Base-by-base conservation (phyloP, 1,139 yeast genomes). In the Kurtzmaniella natalensis region DNA sequence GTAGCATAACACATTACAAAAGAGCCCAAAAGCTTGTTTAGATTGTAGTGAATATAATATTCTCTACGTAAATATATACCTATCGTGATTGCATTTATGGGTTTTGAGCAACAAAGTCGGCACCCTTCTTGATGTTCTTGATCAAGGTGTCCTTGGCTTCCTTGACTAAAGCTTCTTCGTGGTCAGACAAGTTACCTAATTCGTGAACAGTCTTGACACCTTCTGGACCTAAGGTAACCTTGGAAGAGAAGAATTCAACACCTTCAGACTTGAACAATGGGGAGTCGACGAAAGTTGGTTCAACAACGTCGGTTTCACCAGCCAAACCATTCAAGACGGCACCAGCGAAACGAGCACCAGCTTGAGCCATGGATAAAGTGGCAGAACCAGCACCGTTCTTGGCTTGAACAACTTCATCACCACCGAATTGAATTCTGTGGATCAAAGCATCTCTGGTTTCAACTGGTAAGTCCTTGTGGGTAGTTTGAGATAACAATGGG, bases 321-420 rank as follows among this genome's bases (percentile, higher is more conserved):
- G 70, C 63, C 45, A 76, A 58, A 47, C 84, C 76, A 53, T 72
- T 63, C 55, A 79, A 64, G 30, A 81, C 76, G 36, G 78, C 61
- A 47, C 76, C 76, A 37, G 88, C 74, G 48, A 86, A 78, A 60
- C 83, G 77, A 58, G 79, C 89, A 48, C 94, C 96, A 34, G 96
- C 96, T 59, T 87, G 92, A 34, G 96, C 96, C 96, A 89, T 89
- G 37, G 96, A 85, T 48, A 89, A 72, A 34, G 97, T 89, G 44
- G 96, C 95, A 34, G 95, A 85, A 39, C 96, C 96, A 44, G 82
- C 79, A 54, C 96, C 96, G 58, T 86, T 82, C 72, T 89, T 89
- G 51, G 96, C 96, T 66, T 83, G 72, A 50, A 89, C 96, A 49
- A 89, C 94, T 69, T 89, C 96, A 58, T 89, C 96, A 65, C 96